These are phyloP conservation scores for Fusarium domesticum DNA, from an alignment of 2,329 filamentous ascomycete species.

Conservation along the genomic window DNA sequence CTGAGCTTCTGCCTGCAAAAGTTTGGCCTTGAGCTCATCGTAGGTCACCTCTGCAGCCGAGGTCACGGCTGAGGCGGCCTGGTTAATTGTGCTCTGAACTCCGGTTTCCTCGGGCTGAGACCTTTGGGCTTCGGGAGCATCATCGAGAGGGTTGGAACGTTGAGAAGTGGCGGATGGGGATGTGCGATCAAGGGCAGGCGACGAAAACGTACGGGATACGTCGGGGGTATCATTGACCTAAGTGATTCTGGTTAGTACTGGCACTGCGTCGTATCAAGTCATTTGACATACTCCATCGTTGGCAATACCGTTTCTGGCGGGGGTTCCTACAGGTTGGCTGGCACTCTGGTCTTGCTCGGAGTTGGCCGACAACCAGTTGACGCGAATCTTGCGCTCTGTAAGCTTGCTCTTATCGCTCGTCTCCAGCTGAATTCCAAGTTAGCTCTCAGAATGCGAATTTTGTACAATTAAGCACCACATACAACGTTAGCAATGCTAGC, in stretches of 20 bases:
- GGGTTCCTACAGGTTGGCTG: constrained; percentile 35
- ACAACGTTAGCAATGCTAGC: constrained; percentile 78
- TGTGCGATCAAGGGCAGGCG: constrained; percentile 38
- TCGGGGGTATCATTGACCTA: constrained; percentile 45
- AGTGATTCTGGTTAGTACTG: constrained; percentile 8
- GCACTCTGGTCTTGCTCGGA: constrained; percentile 35
- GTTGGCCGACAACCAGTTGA: constrained; percentile 72
- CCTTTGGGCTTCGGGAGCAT: constrained; percentile 28
- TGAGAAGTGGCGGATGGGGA: constrained; percentile 33
- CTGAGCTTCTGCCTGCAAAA: constrained; percentile 70
- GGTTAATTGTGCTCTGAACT: constrained; percentile 31
- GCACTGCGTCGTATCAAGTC: neutral
- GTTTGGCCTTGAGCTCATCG: constrained; percentile 68
- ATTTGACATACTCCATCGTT: constrained; percentile 40
- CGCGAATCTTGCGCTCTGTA: constrained; percentile 93
- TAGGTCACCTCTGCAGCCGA: constrained; percentile 41
- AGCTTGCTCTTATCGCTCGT: constrained; percentile 74
- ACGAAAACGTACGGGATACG: constrained; percentile 43
- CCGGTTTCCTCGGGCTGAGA: constrained; percentile 26
- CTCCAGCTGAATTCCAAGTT: constrained; percentile 60
- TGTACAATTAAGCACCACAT: constrained; percentile 33
- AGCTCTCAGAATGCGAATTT: too few species aligned
- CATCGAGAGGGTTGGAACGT: constrained; percentile 36
- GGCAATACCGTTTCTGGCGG: constrained; percentile 38
- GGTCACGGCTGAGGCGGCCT: constrained; percentile 48